Evolutionary conservation across 345 rosid genomes (phyloP).

Genomic region (Corymbia maculata): DNA sequence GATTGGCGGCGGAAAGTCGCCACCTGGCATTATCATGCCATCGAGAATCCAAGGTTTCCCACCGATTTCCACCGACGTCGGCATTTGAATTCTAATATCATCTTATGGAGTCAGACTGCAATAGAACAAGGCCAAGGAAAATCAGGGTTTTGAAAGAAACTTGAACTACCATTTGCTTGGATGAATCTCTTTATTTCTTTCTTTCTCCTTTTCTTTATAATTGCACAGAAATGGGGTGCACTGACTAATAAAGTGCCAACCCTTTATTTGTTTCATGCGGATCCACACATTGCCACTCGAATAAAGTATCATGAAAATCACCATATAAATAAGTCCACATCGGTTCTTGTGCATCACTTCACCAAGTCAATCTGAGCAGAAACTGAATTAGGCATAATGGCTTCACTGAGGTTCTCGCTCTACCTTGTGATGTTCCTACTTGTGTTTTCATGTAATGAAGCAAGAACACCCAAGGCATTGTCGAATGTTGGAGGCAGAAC

Average conservation of each 20-base stretch:
- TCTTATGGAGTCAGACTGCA: background rate
- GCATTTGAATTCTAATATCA: background rate
- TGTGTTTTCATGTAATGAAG: background rate
- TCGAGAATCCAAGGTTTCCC: background rate
- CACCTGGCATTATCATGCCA: background rate
- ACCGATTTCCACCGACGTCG: background rate
- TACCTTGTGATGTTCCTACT: background rate
- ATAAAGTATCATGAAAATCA: background rate
- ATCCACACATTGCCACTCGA: background rate
- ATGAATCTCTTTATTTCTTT: background rate
- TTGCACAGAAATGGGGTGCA: background rate
- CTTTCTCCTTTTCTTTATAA: background rate
- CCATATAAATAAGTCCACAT: background rate
- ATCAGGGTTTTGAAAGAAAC: background rate
- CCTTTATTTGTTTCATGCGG: background rate
- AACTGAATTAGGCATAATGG: background rate
- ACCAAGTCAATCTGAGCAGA: background rate
- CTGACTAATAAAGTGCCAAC: background rate
- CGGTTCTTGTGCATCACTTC: background rate
- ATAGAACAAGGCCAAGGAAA: background rate
- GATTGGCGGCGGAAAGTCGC: background rate
- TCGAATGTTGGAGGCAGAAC: background rate
- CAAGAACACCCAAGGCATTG: background rate
- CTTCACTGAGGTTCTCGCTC: background rate
- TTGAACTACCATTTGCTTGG: background rate